Percentiles rank a stretch among this genome's conserved stretches.
Conservation (phyloP, 441 rosid species). For the Erodium chrysanthum region DNA sequence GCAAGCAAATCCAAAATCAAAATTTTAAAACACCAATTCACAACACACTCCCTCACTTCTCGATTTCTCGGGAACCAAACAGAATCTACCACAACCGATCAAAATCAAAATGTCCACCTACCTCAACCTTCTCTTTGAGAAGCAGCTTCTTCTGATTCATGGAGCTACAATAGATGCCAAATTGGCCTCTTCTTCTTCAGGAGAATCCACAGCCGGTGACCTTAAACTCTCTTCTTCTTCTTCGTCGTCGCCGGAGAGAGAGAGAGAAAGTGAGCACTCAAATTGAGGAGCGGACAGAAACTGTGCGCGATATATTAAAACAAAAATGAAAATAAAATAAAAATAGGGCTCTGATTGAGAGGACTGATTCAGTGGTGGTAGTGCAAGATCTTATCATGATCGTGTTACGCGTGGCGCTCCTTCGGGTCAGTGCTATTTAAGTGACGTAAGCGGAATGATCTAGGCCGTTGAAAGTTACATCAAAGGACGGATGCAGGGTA, state of each 20-base stretch:
- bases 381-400: not conserved
- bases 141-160: slow-evolving; percentile 8
- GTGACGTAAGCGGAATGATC: not conserved
- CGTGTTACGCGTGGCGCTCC: not conserved
- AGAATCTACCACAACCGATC: not conserved
- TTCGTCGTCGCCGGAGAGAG: not conserved
- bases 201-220: not conserved
- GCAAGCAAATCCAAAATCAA: not conserved
- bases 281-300: not conserved
- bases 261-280: not conserved
- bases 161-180: not conserved
- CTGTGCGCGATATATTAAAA: not conserved
- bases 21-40: not conserved
- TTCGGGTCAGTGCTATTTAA: not conserved
- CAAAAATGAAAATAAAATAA: not conserved
- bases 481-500: not conserved
- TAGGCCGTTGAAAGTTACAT: not conserved
- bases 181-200: not conserved
- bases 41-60: not conserved
- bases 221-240: not conserved
- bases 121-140: slow-evolving; percentile 3
- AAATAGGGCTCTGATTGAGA: not conserved
- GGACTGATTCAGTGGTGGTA: not conserved
- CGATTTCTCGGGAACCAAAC: not conserved
- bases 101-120: not conserved